Evolutionary conservation across 169 alveolate genomes (phyloP).

Genomic region (Plasmodium gaboni): DNA sequence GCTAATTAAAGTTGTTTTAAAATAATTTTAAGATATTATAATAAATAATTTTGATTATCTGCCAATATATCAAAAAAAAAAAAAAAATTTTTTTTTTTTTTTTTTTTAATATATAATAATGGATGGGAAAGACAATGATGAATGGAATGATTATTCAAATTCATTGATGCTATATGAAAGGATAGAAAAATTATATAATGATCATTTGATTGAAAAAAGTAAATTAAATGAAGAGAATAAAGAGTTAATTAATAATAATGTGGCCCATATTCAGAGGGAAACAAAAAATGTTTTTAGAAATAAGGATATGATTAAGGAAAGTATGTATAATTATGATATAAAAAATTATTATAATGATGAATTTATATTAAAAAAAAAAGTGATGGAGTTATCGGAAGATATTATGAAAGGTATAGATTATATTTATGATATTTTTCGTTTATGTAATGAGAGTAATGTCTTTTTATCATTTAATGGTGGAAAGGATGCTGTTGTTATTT

Average conservation of each 20-base stretch:
- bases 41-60: not conserved
- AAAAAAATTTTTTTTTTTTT: too few species aligned
- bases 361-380: constrained; percentile 48
- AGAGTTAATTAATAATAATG: not conserved
- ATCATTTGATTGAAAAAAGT: constrained; percentile 15
- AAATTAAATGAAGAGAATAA: constrained; percentile 31
- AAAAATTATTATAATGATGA: constrained; percentile 70
- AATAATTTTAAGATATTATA: not conserved
- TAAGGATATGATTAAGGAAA: constrained; percentile 31
- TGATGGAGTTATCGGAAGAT: constrained; percentile 65
- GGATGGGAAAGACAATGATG: constrained; percentile 39
- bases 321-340: constrained; percentile 71
- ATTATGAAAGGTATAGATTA: constrained; percentile 48
- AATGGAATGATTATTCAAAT: constrained; percentile 62
- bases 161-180: constrained; percentile 47
- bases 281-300: constrained; percentile 7
- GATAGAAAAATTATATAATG: constrained; percentile 52
- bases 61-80: not conserved
- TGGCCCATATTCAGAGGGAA: not conserved
- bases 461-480: constrained; percentile 87
- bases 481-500: constrained; percentile 84
- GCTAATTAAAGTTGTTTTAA: not conserved
- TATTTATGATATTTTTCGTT: constrained; percentile 61
- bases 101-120: constrained; percentile 16
- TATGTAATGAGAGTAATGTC: constrained; percentile 78